These are phyloP conservation scores for Pyrrhoderma lamaoense DNA, from an alignment of 1,284 basidiomycete genomes.

Conservation along the genomic window DNA sequence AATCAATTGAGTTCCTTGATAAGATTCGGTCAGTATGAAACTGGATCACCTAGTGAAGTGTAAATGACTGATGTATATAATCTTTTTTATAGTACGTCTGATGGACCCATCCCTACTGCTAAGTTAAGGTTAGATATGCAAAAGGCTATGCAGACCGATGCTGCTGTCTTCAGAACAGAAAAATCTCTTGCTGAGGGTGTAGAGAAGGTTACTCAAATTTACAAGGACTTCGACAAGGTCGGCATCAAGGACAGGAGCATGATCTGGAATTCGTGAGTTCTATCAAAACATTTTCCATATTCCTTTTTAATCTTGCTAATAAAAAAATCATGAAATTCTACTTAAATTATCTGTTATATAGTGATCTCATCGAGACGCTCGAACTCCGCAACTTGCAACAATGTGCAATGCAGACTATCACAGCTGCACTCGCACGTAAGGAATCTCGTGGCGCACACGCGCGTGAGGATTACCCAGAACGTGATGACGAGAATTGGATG, in stretches of 20 bases:
- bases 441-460: slow-evolving; percentile 98
- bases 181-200: slow-evolving; percentile 89
- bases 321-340: slow-evolving; percentile 9
- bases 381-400: slow-evolving; percentile 96
- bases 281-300: not conserved
- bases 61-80: not conserved
- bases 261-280: slow-evolving; percentile 94
- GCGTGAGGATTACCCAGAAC: slow-evolving; percentile 89
- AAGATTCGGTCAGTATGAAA: slow-evolving; percentile 53
- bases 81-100: slow-evolving; percentile 46
- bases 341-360: slow-evolving; percentile 26
- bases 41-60: not conserved
- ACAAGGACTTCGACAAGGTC: slow-evolving; percentile 83
- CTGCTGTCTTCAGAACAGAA: slow-evolving; percentile 92
- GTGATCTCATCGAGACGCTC: slow-evolving; percentile 93
- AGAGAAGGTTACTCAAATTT: slow-evolving; percentile 78
- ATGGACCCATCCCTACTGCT: slow-evolving; percentile 82
- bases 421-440: slow-evolving; percentile 90
- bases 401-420: slow-evolving; percentile 94
- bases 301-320: not conserved
- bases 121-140: slow-evolving; percentile 95
- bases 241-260: slow-evolving; percentile 97
- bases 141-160: slow-evolving; percentile 96
- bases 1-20: slow-evolving; percentile 87
- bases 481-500: slow-evolving; percentile 91